Evolutionary conservation across 2,329 filamentous ascomycete species (phyloP).

Genomic region (Calonectria leucothoes): DNA sequence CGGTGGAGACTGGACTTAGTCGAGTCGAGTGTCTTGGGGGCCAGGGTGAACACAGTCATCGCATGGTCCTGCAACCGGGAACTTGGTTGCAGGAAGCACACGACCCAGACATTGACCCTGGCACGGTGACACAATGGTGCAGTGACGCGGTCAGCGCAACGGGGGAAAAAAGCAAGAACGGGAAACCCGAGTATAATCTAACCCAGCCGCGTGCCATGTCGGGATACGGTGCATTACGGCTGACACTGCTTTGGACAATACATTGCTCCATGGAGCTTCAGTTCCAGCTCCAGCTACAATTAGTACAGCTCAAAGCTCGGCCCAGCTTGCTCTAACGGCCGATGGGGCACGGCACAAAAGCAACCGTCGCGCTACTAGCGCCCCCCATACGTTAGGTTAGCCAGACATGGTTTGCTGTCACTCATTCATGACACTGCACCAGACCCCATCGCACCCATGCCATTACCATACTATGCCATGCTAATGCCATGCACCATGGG

Average conservation of each 20-base stretch:
- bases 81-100: slow-evolving; percentile 16
- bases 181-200: slow-evolving; percentile 1
- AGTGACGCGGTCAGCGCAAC: slow-evolving; percentile 1
- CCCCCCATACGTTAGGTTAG: not conserved
- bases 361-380: slow-evolving; percentile 16
- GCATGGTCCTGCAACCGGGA: not conserved
- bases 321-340: slow-evolving; percentile 6
- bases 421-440: not conserved
- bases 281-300: not conserved
- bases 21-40: not conserved
- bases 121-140: not conserved
- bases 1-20: not conserved
- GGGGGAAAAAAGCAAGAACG: not conserved
- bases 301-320: not conserved
- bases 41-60: not conserved
- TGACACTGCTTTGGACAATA: not conserved
- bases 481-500: slow-evolving; percentile 8
- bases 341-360: slow-evolving; percentile 25
- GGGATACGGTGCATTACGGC: slow-evolving; percentile 8
- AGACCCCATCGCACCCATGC: not conserved
- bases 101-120: slow-evolving; percentile 1
- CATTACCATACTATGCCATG: not conserved
- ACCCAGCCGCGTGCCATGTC: not conserved
- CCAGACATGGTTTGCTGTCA: slow-evolving; percentile 1
- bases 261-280: not conserved